Evolutionary conservation across 2,329 filamentous ascomycete species (phyloP), one percentile per base, ranked within the genome.

Genomic region (Diplodia mutila): DNA sequence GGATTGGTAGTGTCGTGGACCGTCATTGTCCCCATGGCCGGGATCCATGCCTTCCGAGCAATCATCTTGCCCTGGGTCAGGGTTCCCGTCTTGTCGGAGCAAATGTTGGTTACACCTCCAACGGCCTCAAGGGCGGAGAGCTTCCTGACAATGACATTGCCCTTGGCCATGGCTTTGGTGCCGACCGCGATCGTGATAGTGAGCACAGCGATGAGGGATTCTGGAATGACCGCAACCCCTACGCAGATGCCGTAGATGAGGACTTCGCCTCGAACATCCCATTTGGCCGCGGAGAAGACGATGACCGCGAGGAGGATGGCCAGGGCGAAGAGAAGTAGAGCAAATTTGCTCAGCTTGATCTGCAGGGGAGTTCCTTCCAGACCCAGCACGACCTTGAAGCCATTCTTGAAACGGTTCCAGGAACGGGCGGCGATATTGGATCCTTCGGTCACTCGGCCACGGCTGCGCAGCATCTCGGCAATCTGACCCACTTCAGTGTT

Each of bases 261-360:
- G 14, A 82, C 81, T 68, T 83, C 81, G 53, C 80, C 76, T 34
- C 74, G 74, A 32, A 80, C 70, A 25, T 79, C 69, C 72, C 74
- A 80, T 70, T 77, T 77, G 76, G 90, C 91, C 65, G 89, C 86
- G 7, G 82, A 89, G 54, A 91, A 84, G 48, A 91, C 89, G 71
- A 92, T 87, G 71, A 92, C 85, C 9, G 89, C 89, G 69, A 89
- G 90, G 29, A 91, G 73, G 14, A 92, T 85, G 2, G 90, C 93
- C 61, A 93, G 86, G 55, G 85, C 88, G 74, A 97, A 96, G 2
- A 97, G 86, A 3, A 92, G 76, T 52, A 95, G 88, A 32, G 93
- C 93, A 74, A 97, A 90, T 79, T 94, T 93, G 80, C 91, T 92
- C 63, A 97, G 85, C 75, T 92, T 94, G 71, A 90, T 89, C 80